phyloP scores from a whole-genome alignment of 805 yeast genomes.

The Hemisphaericaspora nanyangensis region DNA sequence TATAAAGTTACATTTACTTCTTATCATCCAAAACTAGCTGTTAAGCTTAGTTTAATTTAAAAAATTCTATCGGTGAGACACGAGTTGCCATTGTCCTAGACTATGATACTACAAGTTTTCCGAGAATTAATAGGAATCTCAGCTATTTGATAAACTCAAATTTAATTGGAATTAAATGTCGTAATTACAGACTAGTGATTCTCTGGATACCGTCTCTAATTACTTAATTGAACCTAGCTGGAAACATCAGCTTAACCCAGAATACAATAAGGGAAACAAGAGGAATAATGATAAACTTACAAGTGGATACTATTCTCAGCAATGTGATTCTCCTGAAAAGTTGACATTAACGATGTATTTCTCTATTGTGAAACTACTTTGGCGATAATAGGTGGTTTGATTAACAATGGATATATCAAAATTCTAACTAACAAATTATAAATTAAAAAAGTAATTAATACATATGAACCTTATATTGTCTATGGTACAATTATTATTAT shows the following conservation, averaged over 20 bases:
- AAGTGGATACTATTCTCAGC: background rate
- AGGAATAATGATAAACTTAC: background rate
- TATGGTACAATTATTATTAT: background rate
- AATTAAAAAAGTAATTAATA: background rate
- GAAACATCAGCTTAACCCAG: no score
- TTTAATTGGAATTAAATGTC: conserved; percentile 2
- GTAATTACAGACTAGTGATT: background rate
- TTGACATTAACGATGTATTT: background rate
- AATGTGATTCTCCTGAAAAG: background rate
- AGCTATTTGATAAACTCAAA: background rate
- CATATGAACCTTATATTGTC: background rate
- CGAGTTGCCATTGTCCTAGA: background rate
- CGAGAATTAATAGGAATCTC: background rate
- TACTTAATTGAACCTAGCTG: background rate
- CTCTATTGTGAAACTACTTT: background rate
- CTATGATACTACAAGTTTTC: background rate
- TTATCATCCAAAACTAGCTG: background rate
- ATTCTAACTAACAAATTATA: background rate
- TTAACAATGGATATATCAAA: background rate
- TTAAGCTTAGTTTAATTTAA: background rate
- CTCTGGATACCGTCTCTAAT: background rate
- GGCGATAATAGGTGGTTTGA: background rate
- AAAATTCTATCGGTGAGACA: background rate
- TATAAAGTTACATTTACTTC: conserved; percentile 3
- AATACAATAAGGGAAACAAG: background rate